Evolutionary conservation across 2,329 filamentous ascomycete species (phyloP), one percentile per base, ranked within the genome.

Genomic region (Fusarium illudens): DNA sequence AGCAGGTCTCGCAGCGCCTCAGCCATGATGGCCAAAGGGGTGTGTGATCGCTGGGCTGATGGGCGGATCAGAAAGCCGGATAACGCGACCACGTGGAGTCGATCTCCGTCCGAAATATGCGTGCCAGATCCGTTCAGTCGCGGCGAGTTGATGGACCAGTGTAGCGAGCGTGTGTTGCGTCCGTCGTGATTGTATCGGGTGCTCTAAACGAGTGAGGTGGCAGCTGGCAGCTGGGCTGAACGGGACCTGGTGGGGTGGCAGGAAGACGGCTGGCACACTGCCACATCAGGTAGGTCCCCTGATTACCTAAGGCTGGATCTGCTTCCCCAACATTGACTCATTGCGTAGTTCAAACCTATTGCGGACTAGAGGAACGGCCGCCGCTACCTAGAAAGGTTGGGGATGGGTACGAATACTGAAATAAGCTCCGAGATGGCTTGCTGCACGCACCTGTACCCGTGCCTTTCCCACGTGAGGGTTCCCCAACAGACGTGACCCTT

Each of bases 1-100:
- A 81, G 73, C 20, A 80, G 60, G 48, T 81, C 78, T 54, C 73
- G 65, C 30, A 81, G 69, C 15, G 77, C 71, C 46, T 81, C 78
- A 15, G 79, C 77, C 79, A 81, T 81, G 62, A 19, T 62, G 36
- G 29, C 37, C 22, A 13, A 36, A 55, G 27, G 37, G 33, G 50
- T 17, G 50, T 17, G 36, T 17, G 22, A 32, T 55, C 20, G 46
- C 54, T 44, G 39, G 17, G 48, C 50, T 20, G 64, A 25, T 29
- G 39, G 53, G 39, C 17, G 17, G 29, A 50, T 32, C 54, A 52
- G 49, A 34, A 46, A 19, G 30, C 7, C 33, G 39, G 34, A 44
- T 20, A 22, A 20, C 15, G n/a, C 27, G 19, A 22, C 30, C 54
- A 56, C 15, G 44, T 39, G 32, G 49, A 36, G 8, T 17, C 15